Evolutionary conservation across 23 red algal species (phyloP).

Genomic region (Gracilaria vermiculophylla): DNA sequence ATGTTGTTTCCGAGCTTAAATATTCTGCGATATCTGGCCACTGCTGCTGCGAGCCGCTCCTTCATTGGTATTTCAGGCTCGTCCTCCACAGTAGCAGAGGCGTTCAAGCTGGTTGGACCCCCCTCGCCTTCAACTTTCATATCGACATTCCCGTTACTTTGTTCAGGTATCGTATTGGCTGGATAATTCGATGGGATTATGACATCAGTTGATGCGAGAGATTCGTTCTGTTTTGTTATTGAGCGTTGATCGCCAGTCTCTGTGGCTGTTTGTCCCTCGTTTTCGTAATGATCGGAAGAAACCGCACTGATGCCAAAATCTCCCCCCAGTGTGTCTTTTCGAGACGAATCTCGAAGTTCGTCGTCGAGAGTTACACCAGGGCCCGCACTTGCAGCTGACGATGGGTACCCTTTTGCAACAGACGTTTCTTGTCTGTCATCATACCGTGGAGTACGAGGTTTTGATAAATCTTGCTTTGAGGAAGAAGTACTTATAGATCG

Average conservation of each 20-base stretch:
- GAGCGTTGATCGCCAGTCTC: neutral
- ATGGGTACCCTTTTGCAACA: neutral
- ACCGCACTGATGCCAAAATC: neutral
- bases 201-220: neutral
- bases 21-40: slow-evolving; percentile 57
- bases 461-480: neutral
- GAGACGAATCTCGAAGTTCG: neutral
- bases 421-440: neutral
- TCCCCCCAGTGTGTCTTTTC: neutral
- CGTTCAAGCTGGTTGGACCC: neutral
- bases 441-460: neutral
- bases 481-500: neutral
- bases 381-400: neutral
- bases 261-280: neutral
- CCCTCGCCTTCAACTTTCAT: neutral
- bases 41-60: slow-evolving; percentile 47
- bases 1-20: slow-evolving; percentile 64
- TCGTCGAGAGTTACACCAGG: neutral
- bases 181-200: neutral
- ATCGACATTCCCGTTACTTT: neutral
- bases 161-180: neutral
- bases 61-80: slow-evolving; percentile 25
- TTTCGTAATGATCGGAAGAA: neutral
- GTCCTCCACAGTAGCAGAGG: neutral
- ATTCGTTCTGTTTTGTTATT: neutral